Evolutionary conservation across 176 grass and related monocot species (phyloP), one percentile per base, ranked within the genome.

Genomic region (Avena insularis): DNA sequence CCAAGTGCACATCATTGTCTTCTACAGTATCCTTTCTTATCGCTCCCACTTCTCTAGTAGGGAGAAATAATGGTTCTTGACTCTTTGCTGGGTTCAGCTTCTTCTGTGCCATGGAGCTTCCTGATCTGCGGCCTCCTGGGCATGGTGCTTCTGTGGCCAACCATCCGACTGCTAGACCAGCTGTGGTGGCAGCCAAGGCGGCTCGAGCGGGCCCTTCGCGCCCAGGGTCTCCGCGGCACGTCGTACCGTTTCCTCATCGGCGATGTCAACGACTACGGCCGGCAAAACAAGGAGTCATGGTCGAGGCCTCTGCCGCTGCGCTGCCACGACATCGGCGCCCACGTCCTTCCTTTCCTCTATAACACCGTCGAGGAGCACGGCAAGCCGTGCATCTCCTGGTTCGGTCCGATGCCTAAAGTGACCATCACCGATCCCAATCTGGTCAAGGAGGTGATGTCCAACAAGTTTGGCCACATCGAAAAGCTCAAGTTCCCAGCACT

Each of bases 331-430:
- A 90, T 92, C 67, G 85, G 59, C 8, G 46, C 65, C 36, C 86
- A 25, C 0, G 86, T 95, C 53, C 13, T 59, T 3, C 85, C 90
- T 14, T 84, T 92, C 54, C 58, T 79, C 46, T 2, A 79, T 65
- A 45, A 16, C 33, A 75, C 23, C 63, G 53, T 91, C 73, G 50
- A 46, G 77, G 83, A 89, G 16, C 74, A 93, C 49, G 86, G 94
- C 43, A 90, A 90, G 66, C 61, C 36, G 43, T 94, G 86, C 36
- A 88, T 94, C 38, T 77, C 78, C 5, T 97, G 95, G 95, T 83
- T 89, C 33, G 92, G 92, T 4, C 88, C 84, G 14, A 14, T 83
- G 0, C 95, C 95, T 16, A 66, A 15, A 17, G 86, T 97, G 14
- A 89, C 51, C 48, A 33, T 97, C 29, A 83, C 71, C 13, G 90